Percentiles rank a stretch among this genome's conserved stretches.
Evolutionary conservation across 73 alveolate species (phyloP).

Genomic region (Paramecium caudatum): DNA sequence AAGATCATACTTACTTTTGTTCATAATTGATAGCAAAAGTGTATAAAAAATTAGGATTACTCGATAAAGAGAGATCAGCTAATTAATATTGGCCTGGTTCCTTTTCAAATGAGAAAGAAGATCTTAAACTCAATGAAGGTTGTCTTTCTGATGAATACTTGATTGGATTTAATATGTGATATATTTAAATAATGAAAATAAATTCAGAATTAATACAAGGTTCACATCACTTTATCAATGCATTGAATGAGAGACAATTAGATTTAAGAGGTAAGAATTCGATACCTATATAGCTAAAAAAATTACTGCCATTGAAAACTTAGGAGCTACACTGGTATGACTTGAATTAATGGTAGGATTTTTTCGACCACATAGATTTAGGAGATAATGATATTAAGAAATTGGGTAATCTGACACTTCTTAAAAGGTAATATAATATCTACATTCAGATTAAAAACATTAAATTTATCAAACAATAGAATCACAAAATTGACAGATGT

Average conservation of each 20-base stretch:
- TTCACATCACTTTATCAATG: conserved; percentile 68
- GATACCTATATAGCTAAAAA: conserved; percentile 41
- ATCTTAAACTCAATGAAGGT: background rate
- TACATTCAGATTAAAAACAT: conserved; percentile 61
- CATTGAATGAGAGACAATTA: conserved; percentile 73
- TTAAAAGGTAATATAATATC: conserved; percentile 52
- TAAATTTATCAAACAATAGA: conserved; percentile 70
- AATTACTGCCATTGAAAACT: conserved; percentile 70
- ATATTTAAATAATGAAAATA: conserved; percentile 62
- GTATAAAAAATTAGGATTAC: conserved; percentile 9
- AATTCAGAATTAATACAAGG: conserved; percentile 71
- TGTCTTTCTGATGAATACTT: conserved; percentile 55
- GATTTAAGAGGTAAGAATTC: conserved; percentile 66
- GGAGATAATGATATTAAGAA: conserved; percentile 76
- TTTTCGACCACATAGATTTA: conserved; percentile 74
- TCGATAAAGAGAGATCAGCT: background rate
- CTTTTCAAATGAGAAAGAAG: conserved; percentile 59
- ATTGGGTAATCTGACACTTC: conserved; percentile 69
- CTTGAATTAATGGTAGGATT: conserved; percentile 63
- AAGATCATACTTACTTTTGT: conserved; percentile 53
- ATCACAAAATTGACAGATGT: conserved; percentile 66
- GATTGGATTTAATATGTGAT: conserved; percentile 68
- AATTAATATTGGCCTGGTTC: conserved; percentile 60
- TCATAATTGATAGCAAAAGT: conserved; percentile 31
- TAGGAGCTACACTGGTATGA: conserved; percentile 77